Conservation (phyloP, 495 filamentous ascomycete species). For the Daldinia grandis region DNA sequence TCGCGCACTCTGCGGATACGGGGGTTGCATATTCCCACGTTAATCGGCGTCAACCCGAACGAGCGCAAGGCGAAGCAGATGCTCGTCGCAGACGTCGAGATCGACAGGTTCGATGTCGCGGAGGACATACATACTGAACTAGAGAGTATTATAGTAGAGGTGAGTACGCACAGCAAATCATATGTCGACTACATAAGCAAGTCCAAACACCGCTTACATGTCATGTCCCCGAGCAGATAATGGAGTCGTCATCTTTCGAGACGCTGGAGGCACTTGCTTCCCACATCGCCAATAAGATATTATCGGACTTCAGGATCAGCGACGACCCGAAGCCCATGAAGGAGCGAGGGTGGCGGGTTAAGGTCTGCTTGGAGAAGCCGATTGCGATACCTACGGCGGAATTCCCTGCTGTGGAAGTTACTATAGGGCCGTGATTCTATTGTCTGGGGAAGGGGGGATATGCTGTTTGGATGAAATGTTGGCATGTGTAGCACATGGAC, state of each 20-base stretch:
- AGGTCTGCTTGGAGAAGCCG: slow-evolving; percentile 65
- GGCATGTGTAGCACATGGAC: neutral
- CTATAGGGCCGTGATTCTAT: slow-evolving; percentile 32
- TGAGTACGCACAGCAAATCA: slow-evolving; percentile 42
- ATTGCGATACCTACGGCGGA: slow-evolving; percentile 66
- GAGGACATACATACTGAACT: slow-evolving; percentile 57
- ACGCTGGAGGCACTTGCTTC: slow-evolving; percentile 69
- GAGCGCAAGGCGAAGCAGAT: slow-evolving; percentile 67
- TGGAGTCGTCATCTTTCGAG: slow-evolving; percentile 66
- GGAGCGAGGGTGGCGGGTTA: slow-evolving; percentile 54
- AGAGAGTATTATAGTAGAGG: slow-evolving; percentile 61
- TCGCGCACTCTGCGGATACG: slow-evolving; percentile 47
- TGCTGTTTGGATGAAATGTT: neutral
- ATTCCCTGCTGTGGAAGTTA: slow-evolving; percentile 62
- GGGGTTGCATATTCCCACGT: slow-evolving; percentile 62
- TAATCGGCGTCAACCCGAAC: slow-evolving; percentile 69
- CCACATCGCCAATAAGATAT: slow-evolving; percentile 53
- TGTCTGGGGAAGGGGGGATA: neutral
- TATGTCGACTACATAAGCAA: neutral
- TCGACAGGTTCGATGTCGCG: slow-evolving; percentile 53
- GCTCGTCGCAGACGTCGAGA: slow-evolving; percentile 61
- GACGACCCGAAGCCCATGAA: slow-evolving; percentile 38
- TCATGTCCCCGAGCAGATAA: slow-evolving; percentile 46
- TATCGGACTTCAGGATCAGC: slow-evolving; percentile 42
- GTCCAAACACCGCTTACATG: slow-evolving; percentile 12